Evolutionary conservation across 148 eudicot species (phyloP).

Genomic region (Persicaria maculosa): DNA sequence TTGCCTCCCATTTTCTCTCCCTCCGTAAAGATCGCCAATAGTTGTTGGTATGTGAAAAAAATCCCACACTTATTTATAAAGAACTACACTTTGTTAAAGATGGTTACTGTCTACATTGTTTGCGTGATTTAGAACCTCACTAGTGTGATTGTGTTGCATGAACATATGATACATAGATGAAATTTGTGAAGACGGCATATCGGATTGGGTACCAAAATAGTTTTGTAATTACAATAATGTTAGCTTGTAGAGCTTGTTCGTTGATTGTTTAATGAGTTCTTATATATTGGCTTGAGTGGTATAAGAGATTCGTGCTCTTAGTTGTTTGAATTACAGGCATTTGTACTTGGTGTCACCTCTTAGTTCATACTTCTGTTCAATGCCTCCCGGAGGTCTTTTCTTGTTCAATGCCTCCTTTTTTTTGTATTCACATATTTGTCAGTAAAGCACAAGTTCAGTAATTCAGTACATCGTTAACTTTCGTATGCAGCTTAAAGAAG

Average conservation of each 20-base stretch:
- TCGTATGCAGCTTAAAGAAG: too few relatives aligned
- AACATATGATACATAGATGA: neutral
- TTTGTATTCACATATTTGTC: too few relatives aligned
- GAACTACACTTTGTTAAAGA: neutral
- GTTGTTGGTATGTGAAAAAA: constrained; percentile 3
- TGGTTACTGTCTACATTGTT: neutral
- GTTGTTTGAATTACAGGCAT: neutral
- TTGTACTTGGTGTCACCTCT: neutral
- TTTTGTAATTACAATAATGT: neutral
- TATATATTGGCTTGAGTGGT: constrained; percentile 7
- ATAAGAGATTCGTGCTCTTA: constrained; percentile 1
- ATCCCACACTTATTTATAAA: constrained; percentile 12
- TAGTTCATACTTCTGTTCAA: neutral
- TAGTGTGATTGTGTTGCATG: neutral
- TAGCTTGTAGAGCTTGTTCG: constrained; percentile 1
- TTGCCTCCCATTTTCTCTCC: constrained; percentile 52
- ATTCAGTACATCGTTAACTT: too few relatives aligned
- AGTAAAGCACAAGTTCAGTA: too few relatives aligned
- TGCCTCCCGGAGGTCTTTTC: neutral
- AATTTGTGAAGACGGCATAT: neutral
- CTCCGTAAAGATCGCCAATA: constrained; percentile 42
- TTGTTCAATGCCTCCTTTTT: too few relatives aligned
- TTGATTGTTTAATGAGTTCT: neutral
- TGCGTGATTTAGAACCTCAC: neutral
- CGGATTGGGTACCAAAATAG: neutral